Evolutionary conservation across 108 stramenopile genomes (phyloP).

Genomic region (Cyclotella baltica): DNA sequence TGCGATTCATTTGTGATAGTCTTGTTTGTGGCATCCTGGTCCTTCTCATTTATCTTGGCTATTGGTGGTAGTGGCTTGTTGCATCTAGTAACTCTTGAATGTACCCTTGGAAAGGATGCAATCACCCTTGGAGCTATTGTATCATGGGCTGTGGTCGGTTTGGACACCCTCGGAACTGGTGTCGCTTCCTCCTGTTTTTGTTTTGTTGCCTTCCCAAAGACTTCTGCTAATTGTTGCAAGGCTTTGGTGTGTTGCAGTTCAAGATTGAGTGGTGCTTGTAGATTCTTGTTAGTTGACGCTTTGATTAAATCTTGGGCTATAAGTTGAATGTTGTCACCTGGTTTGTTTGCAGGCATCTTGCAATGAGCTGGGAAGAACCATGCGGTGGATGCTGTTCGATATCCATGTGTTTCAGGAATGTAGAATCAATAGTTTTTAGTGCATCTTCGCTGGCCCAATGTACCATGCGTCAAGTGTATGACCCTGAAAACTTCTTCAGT

Average conservation of each 20-base stretch:
- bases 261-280: not conserved
- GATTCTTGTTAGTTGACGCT: too few relatives aligned
- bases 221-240: not conserved
- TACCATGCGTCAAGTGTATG: constrained; percentile 47
- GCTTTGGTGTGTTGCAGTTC: not conserved
- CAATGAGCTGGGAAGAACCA: too few relatives aligned
- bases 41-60: too few relatives aligned
- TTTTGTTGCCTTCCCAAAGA: not conserved
- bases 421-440: constrained; percentile 22
- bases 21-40: too few relatives aligned
- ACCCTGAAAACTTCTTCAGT: too few relatives aligned
- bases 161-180: constrained; percentile 18
- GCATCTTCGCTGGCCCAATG: constrained; percentile 38
- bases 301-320: not conserved
- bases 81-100: too few relatives aligned
- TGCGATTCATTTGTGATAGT: too few relatives aligned
- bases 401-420: not conserved
- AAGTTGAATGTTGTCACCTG: not conserved
- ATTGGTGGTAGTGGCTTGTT: too few relatives aligned
- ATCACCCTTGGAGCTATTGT: not conserved
- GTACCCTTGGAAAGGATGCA: not conserved
- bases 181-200: not conserved
- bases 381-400: constrained; percentile 20
- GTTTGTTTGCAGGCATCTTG: not conserved
- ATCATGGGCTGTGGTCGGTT: not conserved